Base-by-base conservation (phyloP, 176 grass and related monocot genomes). In the Musa itinerans region DNA sequence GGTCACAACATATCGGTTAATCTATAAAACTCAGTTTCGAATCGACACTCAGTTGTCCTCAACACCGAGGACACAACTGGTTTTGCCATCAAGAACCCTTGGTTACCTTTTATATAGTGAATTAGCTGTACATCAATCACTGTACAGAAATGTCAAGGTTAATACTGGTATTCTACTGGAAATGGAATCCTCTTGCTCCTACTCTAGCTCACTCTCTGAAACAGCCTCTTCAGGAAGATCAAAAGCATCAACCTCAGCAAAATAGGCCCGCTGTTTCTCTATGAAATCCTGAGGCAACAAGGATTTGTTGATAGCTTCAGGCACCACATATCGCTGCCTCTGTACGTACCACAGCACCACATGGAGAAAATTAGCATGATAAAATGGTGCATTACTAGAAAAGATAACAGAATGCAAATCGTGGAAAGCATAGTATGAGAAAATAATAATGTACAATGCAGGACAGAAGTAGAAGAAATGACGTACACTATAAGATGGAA, bases 231-330 rank as follows among this genome's bases (percentile, higher is more conserved):
- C 89, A 3, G 20, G 79, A 50, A 92, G 72, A 26, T 86, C 81
- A 43, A 86, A 89, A 16, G 89, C 72, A 43, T 92, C 89, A 19
- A 89, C 19, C 34, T 82, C 81, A 19, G 82, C 81, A 74, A 92
- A 92, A 56, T 89, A 84, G 14, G 68, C 76, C 77, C 63, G 77
- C 52, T 89, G 79, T 22, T 83, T 74, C 83, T 89, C 82, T 22
- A 86, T 64, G 78, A 89, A 83, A 65, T 89, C 87, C 65, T 83
- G 63, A 8, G 74, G 81, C 55, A 86, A 69, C 27, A 43, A 53
- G 0, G 63, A 50, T 54, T 63, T 80, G 9, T 27, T 78, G 22
- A 27, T 65, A 26, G 21, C 63, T 65, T 65, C 23, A 65, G 63
- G 11, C 14, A 13, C n/a, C 14, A 4, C n/a, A 11, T 13, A 27